A percentile compares a stretch with the other conserved stretches of the same genome.
These are phyloP conservation scores for Phytophthora meadii DNA, from an alignment of 352 stramenopile genomes.

Conservation along the genomic window DNA sequence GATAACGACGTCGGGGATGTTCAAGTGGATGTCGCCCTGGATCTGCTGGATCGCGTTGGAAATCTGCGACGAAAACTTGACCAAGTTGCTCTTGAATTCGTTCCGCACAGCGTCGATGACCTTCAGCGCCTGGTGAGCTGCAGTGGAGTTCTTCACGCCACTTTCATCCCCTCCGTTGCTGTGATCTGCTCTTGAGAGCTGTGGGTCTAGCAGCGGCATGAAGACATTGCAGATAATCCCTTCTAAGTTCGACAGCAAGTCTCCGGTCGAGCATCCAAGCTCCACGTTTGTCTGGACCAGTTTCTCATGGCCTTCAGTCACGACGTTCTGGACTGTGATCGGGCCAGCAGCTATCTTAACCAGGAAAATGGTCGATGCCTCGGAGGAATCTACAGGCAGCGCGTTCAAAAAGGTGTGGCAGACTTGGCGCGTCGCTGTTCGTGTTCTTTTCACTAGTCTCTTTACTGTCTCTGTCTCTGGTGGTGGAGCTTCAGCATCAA, in stretches of 20 bases:
- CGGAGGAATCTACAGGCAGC: conserved; percentile 64
- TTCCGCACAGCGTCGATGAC: conserved; percentile 86
- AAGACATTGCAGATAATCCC: conserved; percentile 91
- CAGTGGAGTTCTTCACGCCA: conserved; percentile 15
- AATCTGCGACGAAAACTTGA: conserved; percentile 94
- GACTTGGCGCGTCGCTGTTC: conserved; percentile 56
- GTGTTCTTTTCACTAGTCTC: conserved; percentile 53
- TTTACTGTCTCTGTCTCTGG: conserved; percentile 49
- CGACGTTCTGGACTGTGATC: conserved; percentile 46
- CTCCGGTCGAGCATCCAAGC: conserved; percentile 88
- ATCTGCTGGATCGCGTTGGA: conserved; percentile 94
- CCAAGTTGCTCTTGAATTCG: conserved; percentile 91
- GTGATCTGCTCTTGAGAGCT: conserved; percentile 49
- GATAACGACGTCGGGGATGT: conserved; percentile 92
- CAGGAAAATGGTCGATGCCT: conserved; percentile 76
- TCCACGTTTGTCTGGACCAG: conserved; percentile 78
- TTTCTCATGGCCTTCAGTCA: conserved; percentile 49
- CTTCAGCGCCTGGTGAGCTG: conserved; percentile 63
- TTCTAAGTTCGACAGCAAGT: conserved; percentile 85
- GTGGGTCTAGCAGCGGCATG: conserved; percentile 85
- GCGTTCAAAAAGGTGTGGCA: conserved; percentile 79
- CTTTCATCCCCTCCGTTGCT: conserved; percentile 18
- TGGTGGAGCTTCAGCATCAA: conserved; percentile 44
- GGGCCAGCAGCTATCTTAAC: conserved; percentile 73
- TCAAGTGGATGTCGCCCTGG: conserved; percentile 93